Evolutionary conservation across 176 grass and related monocot species (phyloP).

Genomic region (Thalia dealbata): DNA sequence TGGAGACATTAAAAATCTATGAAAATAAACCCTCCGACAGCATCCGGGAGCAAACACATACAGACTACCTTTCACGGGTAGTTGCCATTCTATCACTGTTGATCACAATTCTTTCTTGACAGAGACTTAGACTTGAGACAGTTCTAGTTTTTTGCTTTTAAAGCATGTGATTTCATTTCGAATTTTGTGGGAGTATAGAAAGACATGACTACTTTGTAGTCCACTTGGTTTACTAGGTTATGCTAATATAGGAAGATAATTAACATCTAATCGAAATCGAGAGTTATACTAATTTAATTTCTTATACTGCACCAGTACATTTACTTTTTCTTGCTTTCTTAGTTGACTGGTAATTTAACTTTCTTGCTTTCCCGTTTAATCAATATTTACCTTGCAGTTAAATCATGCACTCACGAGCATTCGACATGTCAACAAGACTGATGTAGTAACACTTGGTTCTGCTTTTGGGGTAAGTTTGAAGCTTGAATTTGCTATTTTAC

Average conservation of each 20-base stretch:
- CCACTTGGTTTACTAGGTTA: neutral
- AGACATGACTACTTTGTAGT: neutral
- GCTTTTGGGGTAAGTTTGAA: constrained; percentile 74
- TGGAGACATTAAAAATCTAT: constrained; percentile 98
- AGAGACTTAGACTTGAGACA: too few species aligned
- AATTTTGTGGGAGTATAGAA: neutral
- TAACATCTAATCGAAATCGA: neutral
- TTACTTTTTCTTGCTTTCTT: neutral
- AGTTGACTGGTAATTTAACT: neutral
- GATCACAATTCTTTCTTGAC: neutral
- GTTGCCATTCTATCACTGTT: neutral
- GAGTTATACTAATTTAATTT: neutral
- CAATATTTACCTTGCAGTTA: constrained; percentile 48
- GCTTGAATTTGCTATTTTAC: neutral
- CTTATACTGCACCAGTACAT: neutral
- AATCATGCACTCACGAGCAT: constrained; percentile 70
- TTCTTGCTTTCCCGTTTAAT: constrained; percentile 11
- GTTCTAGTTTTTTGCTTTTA: neutral
- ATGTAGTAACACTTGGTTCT: constrained; percentile 88
- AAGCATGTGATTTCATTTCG: neutral
- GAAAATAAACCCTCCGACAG: constrained; percentile 92
- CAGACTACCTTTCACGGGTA: constrained; percentile 92
- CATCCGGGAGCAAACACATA: constrained; percentile 73
- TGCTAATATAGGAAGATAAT: neutral
- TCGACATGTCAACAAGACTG: constrained; percentile 79